phyloP scores from a whole-genome alignment of 495 filamentous ascomycete genomes.

The Penicillium bialowiezense region DNA sequence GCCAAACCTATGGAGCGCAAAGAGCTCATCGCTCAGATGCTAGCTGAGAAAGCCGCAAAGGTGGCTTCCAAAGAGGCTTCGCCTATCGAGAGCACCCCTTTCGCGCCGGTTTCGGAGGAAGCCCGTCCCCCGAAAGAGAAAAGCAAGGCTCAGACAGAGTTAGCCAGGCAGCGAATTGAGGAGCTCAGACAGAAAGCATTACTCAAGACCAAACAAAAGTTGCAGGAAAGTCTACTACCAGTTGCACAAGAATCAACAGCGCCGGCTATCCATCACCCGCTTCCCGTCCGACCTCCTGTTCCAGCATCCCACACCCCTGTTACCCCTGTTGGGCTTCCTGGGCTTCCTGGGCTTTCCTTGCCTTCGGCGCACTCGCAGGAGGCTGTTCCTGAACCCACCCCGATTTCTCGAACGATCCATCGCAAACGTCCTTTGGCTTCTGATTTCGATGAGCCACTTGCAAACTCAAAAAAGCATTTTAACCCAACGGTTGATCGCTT shows the following conservation, averaged over 20 bases:
- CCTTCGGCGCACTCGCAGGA: constrained; percentile 11
- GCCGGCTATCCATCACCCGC: constrained; percentile 33
- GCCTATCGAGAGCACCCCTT: constrained; percentile 14
- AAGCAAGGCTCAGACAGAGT: constrained; percentile 54
- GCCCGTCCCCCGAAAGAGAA: constrained; percentile 37
- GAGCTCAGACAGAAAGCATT: constrained; percentile 45
- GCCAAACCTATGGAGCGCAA: constrained; percentile 65
- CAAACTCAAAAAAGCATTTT: constrained; percentile 61
- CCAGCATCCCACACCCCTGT: constrained; percentile 25
- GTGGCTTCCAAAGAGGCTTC: constrained; percentile 18
- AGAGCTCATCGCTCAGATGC: constrained; percentile 70
- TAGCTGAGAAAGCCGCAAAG: constrained; percentile 56
- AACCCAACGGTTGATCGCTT: constrained; percentile 31
- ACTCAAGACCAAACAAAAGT: constrained; percentile 29
- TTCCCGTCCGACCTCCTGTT: constrained; percentile 42
- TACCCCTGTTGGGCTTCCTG: constrained; percentile 54
- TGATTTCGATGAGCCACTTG: constrained; percentile 62
- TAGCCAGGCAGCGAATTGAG: constrained; percentile 51
- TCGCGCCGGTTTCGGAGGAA: constrained; percentile 4
- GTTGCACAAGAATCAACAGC: background rate
- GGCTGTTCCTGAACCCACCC: constrained; percentile 20
- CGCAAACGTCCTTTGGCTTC: constrained; percentile 84
- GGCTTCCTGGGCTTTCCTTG: constrained; percentile 47
- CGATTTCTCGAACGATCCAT: constrained; percentile 29
- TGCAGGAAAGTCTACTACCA: background rate